These are phyloP conservation scores for Auriscalpium vulgare DNA, from an alignment of 768 basidiomycete species.

Conservation along the genomic window DNA sequence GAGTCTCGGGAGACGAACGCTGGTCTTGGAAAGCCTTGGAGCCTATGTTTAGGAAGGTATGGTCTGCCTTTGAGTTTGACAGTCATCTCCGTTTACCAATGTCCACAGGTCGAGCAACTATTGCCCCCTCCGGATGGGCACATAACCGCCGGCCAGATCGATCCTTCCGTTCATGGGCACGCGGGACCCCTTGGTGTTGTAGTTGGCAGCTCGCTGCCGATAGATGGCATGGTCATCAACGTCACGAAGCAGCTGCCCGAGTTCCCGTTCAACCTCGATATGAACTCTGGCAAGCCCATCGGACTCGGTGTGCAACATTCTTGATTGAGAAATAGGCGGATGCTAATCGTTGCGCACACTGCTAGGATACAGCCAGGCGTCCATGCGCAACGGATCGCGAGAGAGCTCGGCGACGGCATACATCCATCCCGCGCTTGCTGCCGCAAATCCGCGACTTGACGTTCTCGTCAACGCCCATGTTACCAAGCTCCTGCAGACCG, in stretches of 20 bases:
- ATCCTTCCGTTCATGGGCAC: slow-evolving; percentile 30
- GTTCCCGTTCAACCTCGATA: slow-evolving; percentile 34
- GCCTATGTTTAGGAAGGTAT: slow-evolving; percentile 1
- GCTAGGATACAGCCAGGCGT: neutral
- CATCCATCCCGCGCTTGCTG: neutral
- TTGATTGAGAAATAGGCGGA: neutral
- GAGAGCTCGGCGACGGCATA: slow-evolving; percentile 4
- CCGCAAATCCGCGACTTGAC: neutral
- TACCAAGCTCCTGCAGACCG: neutral
- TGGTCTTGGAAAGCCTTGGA: slow-evolving; percentile 14
- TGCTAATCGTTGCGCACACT: neutral
- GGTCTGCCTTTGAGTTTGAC: too few species aligned
- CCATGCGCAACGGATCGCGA: slow-evolving; percentile 1
- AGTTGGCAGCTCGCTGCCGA: neutral
- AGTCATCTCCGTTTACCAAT: neutral
- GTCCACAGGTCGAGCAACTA: slow-evolving; percentile 22
- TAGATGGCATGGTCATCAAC: slow-evolving; percentile 28
- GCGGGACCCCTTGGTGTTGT: slow-evolving; percentile 24
- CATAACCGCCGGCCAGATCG: slow-evolving; percentile 29
- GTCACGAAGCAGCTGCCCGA: slow-evolving; percentile 28
- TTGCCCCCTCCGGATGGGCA: slow-evolving; percentile 30
- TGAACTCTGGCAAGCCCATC: slow-evolving; percentile 32
- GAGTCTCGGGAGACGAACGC: slow-evolving; percentile 17
- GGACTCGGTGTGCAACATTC: slow-evolving; percentile 37
- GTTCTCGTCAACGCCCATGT: slow-evolving; percentile 2